These are phyloP conservation scores for Cucumis sativus DNA, from an alignment of 306 rosid genomes.

Conservation along the genomic window Cucumber_9930_V3 NC_026659.2:26049501-26050000, in stretches of 20 bases:
- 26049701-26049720: not conserved
- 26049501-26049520: not conserved
- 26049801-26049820: not conserved
- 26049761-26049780: not conserved
- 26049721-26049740: not conserved
- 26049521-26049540: not conserved
- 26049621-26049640: not conserved
- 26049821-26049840: not conserved
- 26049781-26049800: slow-evolving; percentile 2
- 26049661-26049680: not conserved
- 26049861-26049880: slow-evolving; percentile 3
- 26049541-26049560: not conserved
- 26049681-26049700: not conserved
- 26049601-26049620: not conserved
- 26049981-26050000: not conserved
- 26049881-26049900: not conserved
- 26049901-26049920: not conserved
- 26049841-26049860: not conserved
- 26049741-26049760: not conserved
- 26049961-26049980: slow-evolving; percentile 1
- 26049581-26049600: not conserved
- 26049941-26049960: slow-evolving; percentile 13
- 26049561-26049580: not conserved
- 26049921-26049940: not conserved
- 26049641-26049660: not conserved